Evolutionary conservation across 179 eudicot species (phyloP).

Genomic region (Beta corolliflora): DNA sequence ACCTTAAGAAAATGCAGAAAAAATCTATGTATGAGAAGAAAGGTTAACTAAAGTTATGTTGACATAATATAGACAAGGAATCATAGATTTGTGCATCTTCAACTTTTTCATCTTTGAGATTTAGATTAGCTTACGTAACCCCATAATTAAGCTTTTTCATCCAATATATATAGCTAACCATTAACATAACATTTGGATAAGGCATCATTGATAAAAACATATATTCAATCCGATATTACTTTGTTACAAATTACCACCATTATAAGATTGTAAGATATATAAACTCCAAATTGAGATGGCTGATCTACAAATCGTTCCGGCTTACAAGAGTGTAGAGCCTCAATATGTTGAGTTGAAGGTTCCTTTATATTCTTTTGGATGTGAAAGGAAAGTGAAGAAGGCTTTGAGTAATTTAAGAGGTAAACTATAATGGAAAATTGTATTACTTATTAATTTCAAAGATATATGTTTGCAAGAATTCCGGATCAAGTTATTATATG

Average conservation of each 20-base stretch:
- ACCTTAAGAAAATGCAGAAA: slow-evolving; percentile 27
- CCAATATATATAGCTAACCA: slow-evolving; percentile 19
- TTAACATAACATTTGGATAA: slow-evolving; percentile 24
- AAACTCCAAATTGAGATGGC: slow-evolving; percentile 29
- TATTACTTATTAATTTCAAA: background rate
- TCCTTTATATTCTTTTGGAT: slow-evolving; percentile 94
- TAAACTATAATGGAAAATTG: slow-evolving; percentile 19
- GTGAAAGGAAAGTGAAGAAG: slow-evolving; percentile 86
- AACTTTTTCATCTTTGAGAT: slow-evolving; percentile 7
- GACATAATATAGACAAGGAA: slow-evolving; percentile 20
- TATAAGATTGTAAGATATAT: background rate
- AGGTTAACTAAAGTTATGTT: slow-evolving; percentile 22
- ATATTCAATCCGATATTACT: background rate
- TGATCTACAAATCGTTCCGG: slow-evolving; percentile 67
- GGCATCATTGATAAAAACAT: background rate
- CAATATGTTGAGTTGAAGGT: slow-evolving; percentile 93
- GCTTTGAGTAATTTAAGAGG: slow-evolving; percentile 81
- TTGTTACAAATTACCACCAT: background rate
- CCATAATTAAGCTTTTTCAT: background rate
- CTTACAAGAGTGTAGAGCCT: slow-evolving; percentile 73
- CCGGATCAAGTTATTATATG: no score
- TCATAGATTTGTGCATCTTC: background rate
- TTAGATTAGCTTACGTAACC: slow-evolving; percentile 26
- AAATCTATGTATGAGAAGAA: slow-evolving; percentile 3
- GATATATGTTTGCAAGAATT: no score